These are phyloP conservation scores for Mycena chlorophos DNA, from an alignment of 768 basidiomycete species.

Conservation along the genomic window DNA sequence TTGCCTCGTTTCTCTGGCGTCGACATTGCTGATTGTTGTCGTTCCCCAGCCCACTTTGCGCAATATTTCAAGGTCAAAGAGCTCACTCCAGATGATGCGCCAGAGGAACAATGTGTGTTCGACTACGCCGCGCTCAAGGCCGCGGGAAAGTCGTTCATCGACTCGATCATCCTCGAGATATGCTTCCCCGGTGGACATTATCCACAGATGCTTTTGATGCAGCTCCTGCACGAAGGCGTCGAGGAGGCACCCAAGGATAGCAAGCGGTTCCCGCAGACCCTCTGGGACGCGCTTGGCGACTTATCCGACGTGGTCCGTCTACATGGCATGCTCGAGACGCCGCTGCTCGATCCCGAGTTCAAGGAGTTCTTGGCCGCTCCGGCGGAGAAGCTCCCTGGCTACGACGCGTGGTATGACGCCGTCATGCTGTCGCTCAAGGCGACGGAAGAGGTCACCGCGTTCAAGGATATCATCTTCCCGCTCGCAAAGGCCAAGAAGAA, in stretches of 20 bases:
- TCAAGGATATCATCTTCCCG: slow-evolving; percentile 59
- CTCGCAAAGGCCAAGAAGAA: slow-evolving; percentile 54
- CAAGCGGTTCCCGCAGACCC: slow-evolving; percentile 72
- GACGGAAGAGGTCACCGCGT: slow-evolving; percentile 47
- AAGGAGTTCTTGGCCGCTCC: slow-evolving; percentile 50
- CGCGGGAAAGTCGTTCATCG: slow-evolving; percentile 75
- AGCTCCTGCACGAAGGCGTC: slow-evolving; percentile 68
- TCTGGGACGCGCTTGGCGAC: slow-evolving; percentile 84
- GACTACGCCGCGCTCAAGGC: slow-evolving; percentile 62
- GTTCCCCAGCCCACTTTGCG: slow-evolving; percentile 62
- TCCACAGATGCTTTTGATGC: slow-evolving; percentile 64
- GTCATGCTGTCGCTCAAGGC: slow-evolving; percentile 62
- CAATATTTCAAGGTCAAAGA: slow-evolving; percentile 61
- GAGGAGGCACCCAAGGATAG: slow-evolving; percentile 73
- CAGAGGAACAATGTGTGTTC: slow-evolving; percentile 57
- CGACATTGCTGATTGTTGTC: background rate
- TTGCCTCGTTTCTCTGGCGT: slow-evolving; percentile 5
- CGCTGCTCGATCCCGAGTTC: slow-evolving; percentile 58
- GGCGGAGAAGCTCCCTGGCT: slow-evolving; percentile 58
- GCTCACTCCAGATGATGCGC: slow-evolving; percentile 28
- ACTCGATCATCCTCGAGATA: slow-evolving; percentile 81
- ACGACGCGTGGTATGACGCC: slow-evolving; percentile 69
- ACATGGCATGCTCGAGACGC: slow-evolving; percentile 61
- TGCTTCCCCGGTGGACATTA: slow-evolving; percentile 72
- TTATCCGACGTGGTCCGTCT: slow-evolving; percentile 68